These are phyloP conservation scores for Tritrichomonas foetus DNA, from an alignment of 208 protist species.

Conservation along the genomic window DNA sequence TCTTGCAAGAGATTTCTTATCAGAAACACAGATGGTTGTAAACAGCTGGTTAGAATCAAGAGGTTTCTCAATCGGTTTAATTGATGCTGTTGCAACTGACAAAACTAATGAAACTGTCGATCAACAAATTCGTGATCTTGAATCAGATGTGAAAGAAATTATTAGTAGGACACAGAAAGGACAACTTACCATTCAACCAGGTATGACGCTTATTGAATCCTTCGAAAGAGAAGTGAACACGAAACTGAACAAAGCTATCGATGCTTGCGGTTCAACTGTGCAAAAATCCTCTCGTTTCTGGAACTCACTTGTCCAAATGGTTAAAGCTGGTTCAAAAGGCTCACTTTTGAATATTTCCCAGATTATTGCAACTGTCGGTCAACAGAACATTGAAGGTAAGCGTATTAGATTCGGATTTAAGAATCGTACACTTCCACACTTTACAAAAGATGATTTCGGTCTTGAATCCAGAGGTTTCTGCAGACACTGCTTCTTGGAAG, in stretches of 20 bases:
- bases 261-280: constrained; percentile 60
- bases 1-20: constrained; percentile 71
- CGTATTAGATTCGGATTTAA: constrained; percentile 94
- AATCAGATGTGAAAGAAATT: constrained; percentile 76
- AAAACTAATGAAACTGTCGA: constrained; percentile 72
- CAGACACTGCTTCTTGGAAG: constrained; percentile 90
- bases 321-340: constrained; percentile 94
- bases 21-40: constrained; percentile 83
- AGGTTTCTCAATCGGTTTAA: constrained; percentile 91
- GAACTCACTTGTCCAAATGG: constrained; percentile 91
- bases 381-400: constrained; percentile 98
- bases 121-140: constrained; percentile 47
- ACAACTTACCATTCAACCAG: constrained; percentile 78
- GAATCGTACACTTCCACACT: constrained; percentile 89
- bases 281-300: constrained; percentile 68
- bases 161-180: constrained; percentile 77
- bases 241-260: constrained; percentile 63
- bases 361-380: constrained; percentile 96
- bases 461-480: constrained; percentile 93
- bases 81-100: constrained; percentile 90
- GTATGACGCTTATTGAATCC: constrained; percentile 81
- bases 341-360: constrained; percentile 96
- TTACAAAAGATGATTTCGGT: constrained; percentile 92
- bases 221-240: constrained; percentile 96
- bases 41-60: constrained; percentile 83